phyloP scores from a whole-genome alignment of 495 filamentous ascomycete genomes.

The Cryomyces minteri region DNA sequence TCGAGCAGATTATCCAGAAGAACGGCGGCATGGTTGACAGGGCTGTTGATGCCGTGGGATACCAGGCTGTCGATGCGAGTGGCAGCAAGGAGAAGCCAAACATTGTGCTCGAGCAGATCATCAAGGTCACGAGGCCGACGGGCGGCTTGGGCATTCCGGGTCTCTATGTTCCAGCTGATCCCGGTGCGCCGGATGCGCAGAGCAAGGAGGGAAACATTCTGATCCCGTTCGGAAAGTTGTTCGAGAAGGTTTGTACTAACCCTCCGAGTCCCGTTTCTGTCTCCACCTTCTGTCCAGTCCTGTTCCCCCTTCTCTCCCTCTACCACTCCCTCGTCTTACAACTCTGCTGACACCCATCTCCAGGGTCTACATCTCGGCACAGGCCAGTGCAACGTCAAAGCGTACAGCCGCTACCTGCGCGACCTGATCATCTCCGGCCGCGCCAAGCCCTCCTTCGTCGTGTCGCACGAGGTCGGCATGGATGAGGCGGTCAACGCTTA shows the following conservation, averaged over 20 bases:
- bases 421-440: slow-evolving; percentile 38
- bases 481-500: slow-evolving; percentile 47
- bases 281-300: too few species aligned
- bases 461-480: slow-evolving; percentile 35
- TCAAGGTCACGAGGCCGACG: slow-evolving; percentile 18
- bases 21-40: slow-evolving; percentile 31
- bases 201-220: slow-evolving; percentile 33
- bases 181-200: slow-evolving; percentile 23
- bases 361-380: slow-evolving; percentile 30
- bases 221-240: slow-evolving; percentile 39
- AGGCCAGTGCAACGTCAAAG: slow-evolving; percentile 42
- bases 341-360: neutral
- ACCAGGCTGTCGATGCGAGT: slow-evolving; percentile 27
- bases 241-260: slow-evolving; percentile 30
- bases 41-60: slow-evolving; percentile 34
- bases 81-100: slow-evolving; percentile 22
- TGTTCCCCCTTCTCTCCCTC: neutral
- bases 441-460: slow-evolving; percentile 37
- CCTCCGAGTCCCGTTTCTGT: neutral
- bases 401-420: slow-evolving; percentile 34
- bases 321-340: neutral
- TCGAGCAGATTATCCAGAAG: slow-evolving; percentile 21
- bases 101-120: slow-evolving; percentile 20
- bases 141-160: slow-evolving; percentile 22
- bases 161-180: slow-evolving; percentile 19